Percentiles rank a stretch among this genome's conserved stretches.
phyloP scores from a whole-genome alignment of 495 filamentous ascomycete genomes.

The Penicillium egyptiacum region DNA sequence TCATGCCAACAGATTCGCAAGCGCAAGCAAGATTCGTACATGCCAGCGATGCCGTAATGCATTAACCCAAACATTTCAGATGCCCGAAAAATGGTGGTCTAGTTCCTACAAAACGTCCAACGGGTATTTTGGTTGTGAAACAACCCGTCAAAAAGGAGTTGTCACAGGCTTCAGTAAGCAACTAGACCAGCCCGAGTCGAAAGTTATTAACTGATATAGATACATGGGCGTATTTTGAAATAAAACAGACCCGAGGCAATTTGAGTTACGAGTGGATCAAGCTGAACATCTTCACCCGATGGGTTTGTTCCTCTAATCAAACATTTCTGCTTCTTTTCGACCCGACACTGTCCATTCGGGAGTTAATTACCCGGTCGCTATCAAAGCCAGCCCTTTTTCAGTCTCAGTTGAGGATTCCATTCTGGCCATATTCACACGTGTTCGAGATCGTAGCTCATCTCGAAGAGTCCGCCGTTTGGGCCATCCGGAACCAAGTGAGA shows the following conservation, averaged over 20 bases:
- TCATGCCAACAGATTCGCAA: slow-evolving; percentile 11
- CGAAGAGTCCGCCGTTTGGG: slow-evolving; percentile 30
- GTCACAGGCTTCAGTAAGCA: slow-evolving; percentile 17
- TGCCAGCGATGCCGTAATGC: slow-evolving; percentile 3
- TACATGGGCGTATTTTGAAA: slow-evolving; percentile 21
- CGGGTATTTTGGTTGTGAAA: slow-evolving; percentile 21
- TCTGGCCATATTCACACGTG: slow-evolving; percentile 22
- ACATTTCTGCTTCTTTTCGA: slow-evolving; percentile 40
- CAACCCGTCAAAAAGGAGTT: neutral
- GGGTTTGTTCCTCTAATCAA: slow-evolving; percentile 12
- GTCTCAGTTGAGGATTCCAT: slow-evolving; percentile 19
- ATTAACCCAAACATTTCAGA: slow-evolving; percentile 3
- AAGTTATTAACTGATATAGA: slow-evolving; percentile 4
- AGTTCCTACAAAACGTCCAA: slow-evolving; percentile 11
- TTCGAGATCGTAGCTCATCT: slow-evolving; percentile 19
- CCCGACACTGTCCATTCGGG: slow-evolving; percentile 4
- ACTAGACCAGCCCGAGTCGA: neutral
- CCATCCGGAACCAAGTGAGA: slow-evolving; percentile 26
- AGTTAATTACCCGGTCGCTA: neutral
- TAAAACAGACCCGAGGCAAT: slow-evolving; percentile 7
- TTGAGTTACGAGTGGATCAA: slow-evolving; percentile 12
- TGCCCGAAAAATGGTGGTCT: slow-evolving; percentile 10
- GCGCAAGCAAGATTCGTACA: neutral
- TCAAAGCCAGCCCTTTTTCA: neutral
- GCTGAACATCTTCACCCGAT: slow-evolving; percentile 15